phyloP scores from a whole-genome alignment of 2,329 filamentous ascomycete species.

The Aspergillus phoenicis region DNA sequence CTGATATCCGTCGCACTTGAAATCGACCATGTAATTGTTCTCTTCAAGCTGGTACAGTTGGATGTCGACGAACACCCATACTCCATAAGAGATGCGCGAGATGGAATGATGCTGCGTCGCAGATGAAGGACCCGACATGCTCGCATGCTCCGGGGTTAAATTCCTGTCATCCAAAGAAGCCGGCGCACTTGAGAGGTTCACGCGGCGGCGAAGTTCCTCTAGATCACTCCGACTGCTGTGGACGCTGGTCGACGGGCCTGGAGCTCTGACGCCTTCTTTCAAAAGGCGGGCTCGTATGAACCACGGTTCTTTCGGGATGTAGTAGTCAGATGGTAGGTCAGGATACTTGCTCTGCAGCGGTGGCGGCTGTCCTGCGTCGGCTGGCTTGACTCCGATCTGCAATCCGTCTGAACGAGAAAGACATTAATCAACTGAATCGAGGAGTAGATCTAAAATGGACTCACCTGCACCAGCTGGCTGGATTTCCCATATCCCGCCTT shows the following conservation, averaged over 20 bases:
- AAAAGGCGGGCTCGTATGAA: slow-evolving; percentile 88
- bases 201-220: slow-evolving; percentile 44
- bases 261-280: slow-evolving; percentile 72
- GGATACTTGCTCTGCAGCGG: slow-evolving; percentile 49
- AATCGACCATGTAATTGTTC: slow-evolving; percentile 93
- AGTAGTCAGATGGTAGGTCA: slow-evolving; percentile 63
- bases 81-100: slow-evolving; percentile 61
- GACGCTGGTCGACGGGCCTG: slow-evolving; percentile 44
- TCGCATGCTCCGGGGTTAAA: slow-evolving; percentile 37
- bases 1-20: slow-evolving; percentile 98
- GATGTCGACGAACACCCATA: slow-evolving; percentile 94
- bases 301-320: slow-evolving; percentile 91
- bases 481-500: slow-evolving; percentile 84
- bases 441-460: slow-evolving; percentile 11
- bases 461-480: slow-evolving; percentile 47
- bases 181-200: slow-evolving; percentile 38
- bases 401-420: slow-evolving; percentile 27
- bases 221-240: slow-evolving; percentile 46
- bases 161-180: slow-evolving; percentile 38
- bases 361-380: slow-evolving; percentile 36
- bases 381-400: slow-evolving; percentile 40
- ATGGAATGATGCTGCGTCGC: slow-evolving; percentile 38
- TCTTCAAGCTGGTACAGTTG: slow-evolving; percentile 94
- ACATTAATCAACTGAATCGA: slow-evolving; percentile 2
- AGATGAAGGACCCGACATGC: slow-evolving; percentile 39